phyloP scores from a whole-genome alignment of 306 rosid species.

The Casuarina glauca region DNA sequence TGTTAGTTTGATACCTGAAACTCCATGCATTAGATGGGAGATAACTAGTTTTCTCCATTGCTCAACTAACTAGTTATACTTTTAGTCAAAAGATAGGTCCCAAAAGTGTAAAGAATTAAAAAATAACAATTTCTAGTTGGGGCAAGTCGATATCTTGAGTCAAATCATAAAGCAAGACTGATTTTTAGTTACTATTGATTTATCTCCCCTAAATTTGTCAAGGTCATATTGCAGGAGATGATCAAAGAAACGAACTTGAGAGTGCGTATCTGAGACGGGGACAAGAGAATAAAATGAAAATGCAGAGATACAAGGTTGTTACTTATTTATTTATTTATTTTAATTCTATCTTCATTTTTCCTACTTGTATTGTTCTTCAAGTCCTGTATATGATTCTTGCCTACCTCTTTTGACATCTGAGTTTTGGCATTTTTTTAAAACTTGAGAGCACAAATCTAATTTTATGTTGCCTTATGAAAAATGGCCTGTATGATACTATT shows the following conservation, averaged over 20 bases:
- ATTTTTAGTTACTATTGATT: not conserved
- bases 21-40: not conserved
- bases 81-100: not conserved
- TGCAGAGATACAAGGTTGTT: slow-evolving; percentile 64
- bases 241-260: slow-evolving; percentile 48
- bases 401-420: not conserved
- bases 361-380: not conserved
- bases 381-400: not conserved
- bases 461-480: not conserved
- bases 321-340: not conserved
- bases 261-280: slow-evolving; percentile 55
- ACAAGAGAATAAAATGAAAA: slow-evolving; percentile 54
- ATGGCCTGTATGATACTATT: not conserved
- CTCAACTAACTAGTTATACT: not conserved
- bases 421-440: slow-evolving; percentile 1
- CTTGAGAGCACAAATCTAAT: not conserved
- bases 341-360: not conserved
- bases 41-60: not conserved
- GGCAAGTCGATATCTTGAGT: not conserved
- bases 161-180: not conserved
- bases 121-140: not conserved
- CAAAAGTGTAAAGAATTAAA: not conserved
- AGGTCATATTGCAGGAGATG: slow-evolving; percentile 48
- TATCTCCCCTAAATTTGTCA: slow-evolving; percentile 6
- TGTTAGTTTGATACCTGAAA: not conserved